Conservation (phyloP, 495 filamentous ascomycete species). For the Terfezia boudieri region DNA sequence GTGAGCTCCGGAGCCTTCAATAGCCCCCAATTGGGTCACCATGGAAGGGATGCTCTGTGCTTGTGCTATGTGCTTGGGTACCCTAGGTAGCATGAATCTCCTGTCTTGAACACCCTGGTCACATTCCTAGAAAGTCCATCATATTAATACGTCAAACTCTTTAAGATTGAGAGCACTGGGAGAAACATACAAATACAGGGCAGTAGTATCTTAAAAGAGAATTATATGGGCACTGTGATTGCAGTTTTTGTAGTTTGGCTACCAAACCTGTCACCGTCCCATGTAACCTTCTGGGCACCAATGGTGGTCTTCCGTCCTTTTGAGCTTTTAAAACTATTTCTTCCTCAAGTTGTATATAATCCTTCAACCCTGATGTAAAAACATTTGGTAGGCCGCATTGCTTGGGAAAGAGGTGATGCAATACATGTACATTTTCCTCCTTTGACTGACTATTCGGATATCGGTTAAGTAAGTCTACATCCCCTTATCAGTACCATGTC, state of each 20-base stretch:
- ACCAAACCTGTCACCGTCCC: conserved; percentile 37
- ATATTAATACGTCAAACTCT: background rate
- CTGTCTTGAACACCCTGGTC: conserved; percentile 11
- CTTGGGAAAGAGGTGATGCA: conserved; percentile 84
- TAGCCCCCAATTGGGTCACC: too few relatives aligned
- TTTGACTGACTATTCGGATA: conserved; percentile 25
- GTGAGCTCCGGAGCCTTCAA: too few relatives aligned
- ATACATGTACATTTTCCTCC: conserved; percentile 41
- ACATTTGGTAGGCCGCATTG: conserved; percentile 82
- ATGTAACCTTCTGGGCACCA: conserved; percentile 55
- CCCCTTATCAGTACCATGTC: background rate
- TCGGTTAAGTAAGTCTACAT: conserved; percentile 64
- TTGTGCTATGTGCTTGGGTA: too few relatives aligned
- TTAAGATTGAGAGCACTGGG: too few relatives aligned
- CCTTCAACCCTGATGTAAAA: conserved; percentile 55
- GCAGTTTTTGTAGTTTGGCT: conserved; percentile 41
- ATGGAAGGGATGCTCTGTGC: too few relatives aligned
- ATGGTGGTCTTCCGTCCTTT: conserved; percentile 12
- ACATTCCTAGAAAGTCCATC: conserved; percentile 5
- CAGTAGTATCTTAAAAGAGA: conserved; percentile 65
- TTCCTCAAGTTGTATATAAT: conserved; percentile 61
- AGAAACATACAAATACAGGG: conserved; percentile 3
- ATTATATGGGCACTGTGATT: conserved; percentile 53
- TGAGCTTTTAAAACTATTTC: conserved; percentile 34
- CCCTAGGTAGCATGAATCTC: conserved; percentile 2